Conservation (phyloP, 1,284 basidiomycete species). For the Cryptococcus sp. region DNA sequence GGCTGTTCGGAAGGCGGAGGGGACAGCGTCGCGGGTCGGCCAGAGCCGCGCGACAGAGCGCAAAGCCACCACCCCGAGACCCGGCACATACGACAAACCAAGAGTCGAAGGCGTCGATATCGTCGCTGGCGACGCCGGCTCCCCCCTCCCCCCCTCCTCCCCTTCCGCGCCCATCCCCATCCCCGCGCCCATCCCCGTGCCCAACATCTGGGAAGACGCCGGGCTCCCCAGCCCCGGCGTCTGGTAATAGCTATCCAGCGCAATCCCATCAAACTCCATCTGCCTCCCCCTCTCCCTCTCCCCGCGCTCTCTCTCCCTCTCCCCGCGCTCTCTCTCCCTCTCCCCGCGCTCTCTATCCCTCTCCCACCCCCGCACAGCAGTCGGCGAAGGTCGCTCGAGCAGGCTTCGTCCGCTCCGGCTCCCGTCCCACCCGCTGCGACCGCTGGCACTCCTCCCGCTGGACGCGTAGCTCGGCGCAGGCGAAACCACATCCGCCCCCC, state of each 20-base stretch:
- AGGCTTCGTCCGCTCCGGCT: neutral
- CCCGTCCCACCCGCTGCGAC: neutral
- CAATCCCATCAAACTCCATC: conserved; percentile 13
- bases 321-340: neutral
- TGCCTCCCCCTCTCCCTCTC: neutral
- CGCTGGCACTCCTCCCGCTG: neutral
- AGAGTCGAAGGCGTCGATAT: neutral
- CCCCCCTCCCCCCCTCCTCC: neutral
- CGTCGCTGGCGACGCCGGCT: neutral
- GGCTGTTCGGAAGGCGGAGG: neutral
- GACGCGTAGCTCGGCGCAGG: conserved; percentile 1
- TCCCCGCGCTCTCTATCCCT: neutral
- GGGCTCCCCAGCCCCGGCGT: neutral
- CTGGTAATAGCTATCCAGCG: conserved; percentile 9
- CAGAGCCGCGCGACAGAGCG: conserved; percentile 16
- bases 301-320: neutral
- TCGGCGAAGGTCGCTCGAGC: neutral
- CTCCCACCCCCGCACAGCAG: neutral
- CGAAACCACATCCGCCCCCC: neutral
- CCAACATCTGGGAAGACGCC: neutral
- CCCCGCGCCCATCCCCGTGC: neutral
- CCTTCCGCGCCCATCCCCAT: neutral
- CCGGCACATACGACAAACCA: neutral
- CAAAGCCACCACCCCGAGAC: neutral
- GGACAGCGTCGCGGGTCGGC: conserved; percentile 16